Percentiles rank a stretch among this genome's conserved stretches.
These are phyloP conservation scores for Pythium plurisporium DNA, from an alignment of 352 stramenopile species.

Conservation along the genomic window DNA sequence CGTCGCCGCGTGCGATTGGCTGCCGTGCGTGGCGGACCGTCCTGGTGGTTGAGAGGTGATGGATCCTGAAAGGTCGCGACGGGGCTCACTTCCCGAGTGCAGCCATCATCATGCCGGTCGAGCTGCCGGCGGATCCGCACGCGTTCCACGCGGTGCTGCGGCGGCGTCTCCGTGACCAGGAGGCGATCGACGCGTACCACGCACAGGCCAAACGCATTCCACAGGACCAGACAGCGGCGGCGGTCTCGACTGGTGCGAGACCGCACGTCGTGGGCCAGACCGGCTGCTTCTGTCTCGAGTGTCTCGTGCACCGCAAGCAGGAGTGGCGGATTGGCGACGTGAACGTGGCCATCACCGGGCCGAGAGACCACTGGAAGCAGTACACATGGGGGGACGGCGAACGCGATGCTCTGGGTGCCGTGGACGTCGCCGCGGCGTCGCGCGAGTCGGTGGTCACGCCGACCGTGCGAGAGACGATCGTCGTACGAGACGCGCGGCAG, in stretches of 20 bases:
- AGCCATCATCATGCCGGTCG: constrained; percentile 24
- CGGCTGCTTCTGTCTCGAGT: constrained; percentile 74
- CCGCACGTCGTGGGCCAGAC: constrained; percentile 59
- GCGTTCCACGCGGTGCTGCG: constrained; percentile 49
- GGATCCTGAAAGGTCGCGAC: constrained; percentile 13
- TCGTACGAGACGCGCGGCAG: constrained; percentile 34
- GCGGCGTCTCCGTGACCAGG: constrained; percentile 50
- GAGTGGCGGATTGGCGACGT: constrained; percentile 75
- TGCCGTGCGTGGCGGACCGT: no score
- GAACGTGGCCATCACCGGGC: constrained; percentile 56
- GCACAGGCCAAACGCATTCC: neutral
- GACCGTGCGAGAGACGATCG: constrained; percentile 44
- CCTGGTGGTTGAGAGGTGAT: no score
- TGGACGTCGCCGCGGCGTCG: neutral
- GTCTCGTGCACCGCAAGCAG: constrained; percentile 62
- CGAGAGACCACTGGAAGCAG: constrained; percentile 60
- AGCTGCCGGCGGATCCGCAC: constrained; percentile 39
- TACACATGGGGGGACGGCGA: constrained; percentile 62
- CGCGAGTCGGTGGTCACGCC: constrained; percentile 33
- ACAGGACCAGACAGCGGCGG: neutral
- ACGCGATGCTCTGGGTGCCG: constrained; percentile 34
- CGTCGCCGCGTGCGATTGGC: no score
- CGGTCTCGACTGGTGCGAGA: neutral
- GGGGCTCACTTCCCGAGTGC: no score
- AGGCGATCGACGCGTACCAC: constrained; percentile 39